Conservation (phyloP, 345 rosid genomes). For the Salix koriyanagi region DNA sequence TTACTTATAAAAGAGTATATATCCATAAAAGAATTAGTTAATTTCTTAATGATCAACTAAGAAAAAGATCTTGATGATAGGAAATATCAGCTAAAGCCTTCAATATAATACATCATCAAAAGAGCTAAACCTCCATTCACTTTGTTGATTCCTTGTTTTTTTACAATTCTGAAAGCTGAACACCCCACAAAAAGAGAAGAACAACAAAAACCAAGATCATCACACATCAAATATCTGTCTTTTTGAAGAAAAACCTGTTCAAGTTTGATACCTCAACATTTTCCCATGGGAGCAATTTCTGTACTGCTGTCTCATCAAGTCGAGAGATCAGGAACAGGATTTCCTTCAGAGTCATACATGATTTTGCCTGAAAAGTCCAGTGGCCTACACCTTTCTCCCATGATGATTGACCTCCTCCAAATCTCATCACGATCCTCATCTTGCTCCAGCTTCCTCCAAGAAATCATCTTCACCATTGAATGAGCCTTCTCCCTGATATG, state of each 20-base stretch:
- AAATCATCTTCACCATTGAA: constrained; percentile 44
- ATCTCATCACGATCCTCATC: constrained; percentile 13
- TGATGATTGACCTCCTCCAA: constrained; percentile 53
- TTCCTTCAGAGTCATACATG: constrained; percentile 49
- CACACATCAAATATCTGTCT: too few species aligned
- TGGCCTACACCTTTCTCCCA: constrained; percentile 55
- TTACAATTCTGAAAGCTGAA: not conserved
- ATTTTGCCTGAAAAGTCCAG: constrained; percentile 50
- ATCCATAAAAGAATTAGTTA: too few species aligned
- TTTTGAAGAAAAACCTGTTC: too few species aligned
- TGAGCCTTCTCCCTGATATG: constrained; percentile 37
- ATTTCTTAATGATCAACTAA: too few species aligned
- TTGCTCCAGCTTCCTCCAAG: constrained; percentile 39
- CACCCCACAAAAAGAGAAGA: too few species aligned
- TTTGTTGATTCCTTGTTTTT: not conserved
- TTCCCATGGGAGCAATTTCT: not conserved
- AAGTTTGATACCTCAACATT: not conserved
- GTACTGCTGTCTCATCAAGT: not conserved
- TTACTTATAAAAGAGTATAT: too few species aligned
- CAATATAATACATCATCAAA: not conserved
- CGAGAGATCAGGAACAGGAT: constrained; percentile 16
- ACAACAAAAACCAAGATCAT: too few species aligned
- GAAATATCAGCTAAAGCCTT: not conserved
- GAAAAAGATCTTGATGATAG: too few species aligned
- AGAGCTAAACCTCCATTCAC: not conserved